A percentile compares a stretch with the other conserved stretches of the same genome.
phyloP scores from a whole-genome alignment of 139 green algal genomes.

The Dunaliella primolecta region DNA sequence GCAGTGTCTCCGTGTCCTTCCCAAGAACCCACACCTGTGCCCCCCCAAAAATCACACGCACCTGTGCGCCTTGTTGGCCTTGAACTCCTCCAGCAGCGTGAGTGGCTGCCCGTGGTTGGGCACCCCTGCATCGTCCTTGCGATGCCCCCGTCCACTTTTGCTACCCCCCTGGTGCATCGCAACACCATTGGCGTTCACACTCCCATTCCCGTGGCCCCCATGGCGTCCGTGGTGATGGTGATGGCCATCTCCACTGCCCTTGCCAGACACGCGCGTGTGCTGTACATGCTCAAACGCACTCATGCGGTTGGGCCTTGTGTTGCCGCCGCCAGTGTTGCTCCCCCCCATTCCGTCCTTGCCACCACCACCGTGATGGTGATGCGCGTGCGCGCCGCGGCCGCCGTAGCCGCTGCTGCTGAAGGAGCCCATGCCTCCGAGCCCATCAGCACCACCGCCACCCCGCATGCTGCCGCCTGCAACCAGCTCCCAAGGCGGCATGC shows the following conservation, averaged over 20 bases:
- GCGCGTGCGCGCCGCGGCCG: no score
- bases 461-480: no score
- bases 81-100: slow-evolving; percentile 77
- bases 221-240: no score
- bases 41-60: no score
- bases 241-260: not conserved
- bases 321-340: not conserved
- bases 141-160: not conserved
- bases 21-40: no score
- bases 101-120: not conserved
- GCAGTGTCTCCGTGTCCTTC: no score
- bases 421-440: not conserved
- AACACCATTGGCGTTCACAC: not conserved
- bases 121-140: not conserved
- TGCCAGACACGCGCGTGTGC: not conserved
- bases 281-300: not conserved
- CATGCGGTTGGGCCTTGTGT: not conserved
- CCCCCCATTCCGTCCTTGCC: not conserved
- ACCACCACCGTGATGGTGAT: no score
- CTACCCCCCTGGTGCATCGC: not conserved
- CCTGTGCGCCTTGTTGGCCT: slow-evolving; percentile 57
- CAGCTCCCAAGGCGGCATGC: not conserved
- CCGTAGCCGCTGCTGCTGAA: not conserved
- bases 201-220: not conserved
- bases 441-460: not conserved